Base-by-base conservation (phyloP, 2,329 filamentous ascomycete genomes). In the Xylaria sp. region DNA sequence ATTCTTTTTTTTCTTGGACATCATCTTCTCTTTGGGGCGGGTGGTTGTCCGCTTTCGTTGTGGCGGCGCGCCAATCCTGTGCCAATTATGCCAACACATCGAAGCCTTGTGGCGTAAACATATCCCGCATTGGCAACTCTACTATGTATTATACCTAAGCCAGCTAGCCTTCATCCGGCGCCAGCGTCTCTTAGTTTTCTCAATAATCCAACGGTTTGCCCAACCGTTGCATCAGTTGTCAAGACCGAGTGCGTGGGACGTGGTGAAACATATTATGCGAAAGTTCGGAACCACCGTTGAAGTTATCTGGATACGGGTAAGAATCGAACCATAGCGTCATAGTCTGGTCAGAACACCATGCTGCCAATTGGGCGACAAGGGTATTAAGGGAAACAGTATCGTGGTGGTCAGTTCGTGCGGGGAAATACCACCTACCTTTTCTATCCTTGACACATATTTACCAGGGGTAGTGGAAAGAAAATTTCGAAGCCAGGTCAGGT, bases 51-150 rank as follows among this genome's bases (percentile, higher is more conserved):
- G 32, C 52, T 15, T 56, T 36, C 20, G 20, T 56, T 39, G 12
- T 39, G 15, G 32, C 20, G 34, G 34, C 12, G 28, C 12, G 32
- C 52, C 52, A 36, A 56, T 23, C 6, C 46, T 15, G 8, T 56
- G 60, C 50, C 60, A 63, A 62, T 28, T 15, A 13, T 57, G 63
- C 63, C 41, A 66, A 60, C 41, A 30, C 39, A 39, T 23, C 41
- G 58, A 66, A 66, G 64, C 64, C 46, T 43, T 66, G 58, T 62
- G 64, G 64, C 58, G 58, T 36, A 12, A 46, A 32, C 32, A 60
- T 58, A 25, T 63, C 30, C 59, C 65, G 65, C 18, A 8, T 36
- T 48, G 59, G 43, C 30, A 62, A 62, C n/a, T 23, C 10, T 61
- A 45, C 25, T n/a, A 9, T 34, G 23, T 13, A 55, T 13, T 36